phyloP scores from a whole-genome alignment of 78 protist genomes.

The Cavenderia fasciculata region DNA sequence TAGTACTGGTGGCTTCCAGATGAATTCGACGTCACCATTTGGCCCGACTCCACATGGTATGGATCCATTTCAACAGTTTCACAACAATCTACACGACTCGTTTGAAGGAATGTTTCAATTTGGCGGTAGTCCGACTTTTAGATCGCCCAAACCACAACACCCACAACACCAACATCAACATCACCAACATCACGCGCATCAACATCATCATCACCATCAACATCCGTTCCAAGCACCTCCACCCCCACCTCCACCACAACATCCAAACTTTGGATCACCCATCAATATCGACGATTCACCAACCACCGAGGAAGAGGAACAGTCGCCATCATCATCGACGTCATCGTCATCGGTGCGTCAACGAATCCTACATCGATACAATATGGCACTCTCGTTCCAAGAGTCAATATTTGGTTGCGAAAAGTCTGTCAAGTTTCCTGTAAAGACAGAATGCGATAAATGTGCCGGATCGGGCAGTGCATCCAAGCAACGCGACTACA shows the following conservation, averaged over 20 bases:
- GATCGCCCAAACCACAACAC: neutral
- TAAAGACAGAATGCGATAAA: neutral
- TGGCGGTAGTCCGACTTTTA: neutral
- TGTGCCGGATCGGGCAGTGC: conserved; percentile 13
- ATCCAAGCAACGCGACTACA: neutral
- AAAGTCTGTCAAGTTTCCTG: neutral
- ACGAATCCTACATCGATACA: no score
- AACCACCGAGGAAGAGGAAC: neutral
- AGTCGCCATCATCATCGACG: neutral
- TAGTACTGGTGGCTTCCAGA: neutral
- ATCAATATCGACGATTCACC: neutral
- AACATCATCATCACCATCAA: neutral
- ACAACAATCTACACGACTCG: no score
- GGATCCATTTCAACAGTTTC: no score
- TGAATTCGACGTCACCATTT: no score
- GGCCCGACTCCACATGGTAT: neutral
- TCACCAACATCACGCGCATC: neutral
- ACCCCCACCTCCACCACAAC: neutral
- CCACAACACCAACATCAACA: neutral
- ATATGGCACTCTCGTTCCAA: conserved; percentile 12
- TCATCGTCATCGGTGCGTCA: neutral
- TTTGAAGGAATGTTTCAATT: no score
- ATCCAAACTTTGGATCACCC: neutral
- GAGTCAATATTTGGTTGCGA: conserved; percentile 54
- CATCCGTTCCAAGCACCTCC: neutral